A percentile compares a stretch with the other conserved stretches of the same genome.
Conservation (phyloP, 2,329 filamentous ascomycete species). For the Pseudonectria foliicola region DNA sequence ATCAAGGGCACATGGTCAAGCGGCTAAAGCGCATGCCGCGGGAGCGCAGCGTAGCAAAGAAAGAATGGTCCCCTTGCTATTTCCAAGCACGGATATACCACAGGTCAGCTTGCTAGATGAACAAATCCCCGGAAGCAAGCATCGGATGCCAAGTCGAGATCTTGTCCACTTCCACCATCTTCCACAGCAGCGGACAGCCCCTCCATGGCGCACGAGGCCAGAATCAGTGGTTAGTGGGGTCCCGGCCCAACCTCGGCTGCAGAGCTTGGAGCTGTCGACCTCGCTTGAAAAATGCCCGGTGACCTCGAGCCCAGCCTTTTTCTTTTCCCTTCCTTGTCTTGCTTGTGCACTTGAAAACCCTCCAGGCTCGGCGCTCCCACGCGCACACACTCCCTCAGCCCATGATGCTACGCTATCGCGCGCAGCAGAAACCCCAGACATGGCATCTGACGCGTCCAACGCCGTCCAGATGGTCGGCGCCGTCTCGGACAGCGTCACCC, state of each 20-base stretch:
- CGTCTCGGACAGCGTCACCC: slow-evolving; percentile 26
- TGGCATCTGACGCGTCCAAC: slow-evolving; percentile 35
- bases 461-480: slow-evolving; percentile 27
- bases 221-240: slow-evolving; percentile 14
- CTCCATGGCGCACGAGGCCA: slow-evolving; percentile 17
- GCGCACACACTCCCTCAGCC: slow-evolving; percentile 12
- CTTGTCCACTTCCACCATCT: neutral
- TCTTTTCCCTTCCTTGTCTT: slow-evolving; percentile 11
- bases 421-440: slow-evolving; percentile 27
- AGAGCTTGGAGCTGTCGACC: slow-evolving; percentile 14
- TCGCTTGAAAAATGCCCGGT: slow-evolving; percentile 9
- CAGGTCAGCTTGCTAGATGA: neutral
- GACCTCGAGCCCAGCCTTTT: slow-evolving; percentile 11
- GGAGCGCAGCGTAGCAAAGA: too few relatives aligned
- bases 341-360: slow-evolving; percentile 8
- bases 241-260: slow-evolving; percentile 20
- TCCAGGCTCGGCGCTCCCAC: slow-evolving; percentile 12
- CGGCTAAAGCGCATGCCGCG: neutral
- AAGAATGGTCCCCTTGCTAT: neutral
- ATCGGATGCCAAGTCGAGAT: neutral
- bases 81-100: slow-evolving; percentile 5
- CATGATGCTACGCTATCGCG: slow-evolving; percentile 31
- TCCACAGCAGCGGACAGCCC: slow-evolving; percentile 10
- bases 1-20: slow-evolving; percentile 21
- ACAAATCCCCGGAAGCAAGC: neutral